Conservation (phyloP, 2,329 filamentous ascomycete genomes). For the Triangularia verruculosa region DNA sequence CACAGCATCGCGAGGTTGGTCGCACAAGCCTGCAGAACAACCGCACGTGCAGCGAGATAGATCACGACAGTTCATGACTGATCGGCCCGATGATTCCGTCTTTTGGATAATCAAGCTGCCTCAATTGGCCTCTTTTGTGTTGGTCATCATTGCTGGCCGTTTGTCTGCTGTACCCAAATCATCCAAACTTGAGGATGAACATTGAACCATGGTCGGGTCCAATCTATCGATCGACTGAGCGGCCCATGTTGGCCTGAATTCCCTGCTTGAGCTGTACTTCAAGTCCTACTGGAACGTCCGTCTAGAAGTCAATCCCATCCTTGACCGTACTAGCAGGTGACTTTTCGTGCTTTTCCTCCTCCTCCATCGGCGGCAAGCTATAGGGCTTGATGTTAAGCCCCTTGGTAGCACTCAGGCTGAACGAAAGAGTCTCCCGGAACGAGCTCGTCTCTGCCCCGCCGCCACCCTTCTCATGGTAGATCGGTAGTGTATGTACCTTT, state of each 20-base stretch:
- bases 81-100: neutral
- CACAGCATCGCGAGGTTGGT: neutral
- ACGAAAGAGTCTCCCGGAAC: constrained; percentile 81
- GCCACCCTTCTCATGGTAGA: constrained; percentile 85
- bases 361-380: constrained; percentile 81
- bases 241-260: neutral
- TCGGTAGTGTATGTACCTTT: constrained; percentile 75
- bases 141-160: neutral
- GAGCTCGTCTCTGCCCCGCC: constrained; percentile 66
- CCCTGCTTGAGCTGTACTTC: neutral
- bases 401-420: constrained; percentile 75
- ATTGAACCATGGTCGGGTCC: neutral
- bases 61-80: neutral
- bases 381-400: constrained; percentile 86
- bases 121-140: neutral
- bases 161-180: neutral
- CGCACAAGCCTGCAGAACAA: constrained; percentile 7
- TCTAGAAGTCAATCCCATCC: constrained; percentile 66
- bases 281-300: constrained; percentile 28
- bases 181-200: neutral
- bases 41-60: neutral
- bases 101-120: neutral
- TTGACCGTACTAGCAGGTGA: constrained; percentile 55
- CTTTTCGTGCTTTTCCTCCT: constrained; percentile 52
- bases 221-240: neutral